Evolutionary conservation across 805 yeast species (phyloP).

Genomic region (Jamesozyma rosinii): DNA sequence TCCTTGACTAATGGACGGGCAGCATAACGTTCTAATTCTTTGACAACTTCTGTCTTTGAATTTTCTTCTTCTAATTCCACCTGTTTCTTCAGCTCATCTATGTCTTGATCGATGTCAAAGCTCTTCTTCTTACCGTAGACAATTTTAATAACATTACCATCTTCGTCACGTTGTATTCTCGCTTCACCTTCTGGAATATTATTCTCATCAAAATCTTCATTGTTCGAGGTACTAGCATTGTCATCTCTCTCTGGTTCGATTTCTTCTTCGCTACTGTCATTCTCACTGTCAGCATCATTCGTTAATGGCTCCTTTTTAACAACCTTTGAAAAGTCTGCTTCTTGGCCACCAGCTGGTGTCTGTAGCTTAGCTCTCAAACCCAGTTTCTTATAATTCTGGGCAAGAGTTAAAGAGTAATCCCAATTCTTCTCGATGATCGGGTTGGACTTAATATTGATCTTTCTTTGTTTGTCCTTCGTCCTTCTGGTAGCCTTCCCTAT

Average conservation of each 20-base stretch:
- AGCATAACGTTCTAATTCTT: constrained; percentile 58
- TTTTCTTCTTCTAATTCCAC: constrained; percentile 17
- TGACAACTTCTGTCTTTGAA: constrained; percentile 48
- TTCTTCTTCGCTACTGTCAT: constrained; percentile 34
- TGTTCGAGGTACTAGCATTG: constrained; percentile 8
- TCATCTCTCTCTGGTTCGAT: constrained; percentile 10
- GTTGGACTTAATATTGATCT: constrained; percentile 57
- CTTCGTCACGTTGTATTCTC: constrained; percentile 57
- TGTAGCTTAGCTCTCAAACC: constrained; percentile 68
- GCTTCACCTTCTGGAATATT: constrained; percentile 75
- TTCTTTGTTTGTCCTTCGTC: constrained; percentile 58
- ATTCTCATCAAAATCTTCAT: constrained; percentile 32
- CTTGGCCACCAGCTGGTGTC: constrained; percentile 72
- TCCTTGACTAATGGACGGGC: constrained; percentile 32
- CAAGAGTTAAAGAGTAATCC: constrained; percentile 73
- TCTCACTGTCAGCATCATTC: constrained; percentile 24
- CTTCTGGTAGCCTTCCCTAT: constrained; percentile 62
- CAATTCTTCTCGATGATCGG: constrained; percentile 83
- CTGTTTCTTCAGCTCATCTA: constrained; percentile 21
- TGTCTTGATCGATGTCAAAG: constrained; percentile 29
- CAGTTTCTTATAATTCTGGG: constrained; percentile 75
- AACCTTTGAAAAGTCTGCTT: constrained; percentile 41
- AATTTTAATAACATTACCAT: constrained; percentile 57
- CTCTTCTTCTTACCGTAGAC: constrained; percentile 59
- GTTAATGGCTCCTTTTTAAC: constrained; percentile 31